Evolutionary conservation across 176 grass and related monocot species (phyloP), one percentile per base, ranked within the genome.

Genomic region (Miscanthus lutarioriparius): DNA sequence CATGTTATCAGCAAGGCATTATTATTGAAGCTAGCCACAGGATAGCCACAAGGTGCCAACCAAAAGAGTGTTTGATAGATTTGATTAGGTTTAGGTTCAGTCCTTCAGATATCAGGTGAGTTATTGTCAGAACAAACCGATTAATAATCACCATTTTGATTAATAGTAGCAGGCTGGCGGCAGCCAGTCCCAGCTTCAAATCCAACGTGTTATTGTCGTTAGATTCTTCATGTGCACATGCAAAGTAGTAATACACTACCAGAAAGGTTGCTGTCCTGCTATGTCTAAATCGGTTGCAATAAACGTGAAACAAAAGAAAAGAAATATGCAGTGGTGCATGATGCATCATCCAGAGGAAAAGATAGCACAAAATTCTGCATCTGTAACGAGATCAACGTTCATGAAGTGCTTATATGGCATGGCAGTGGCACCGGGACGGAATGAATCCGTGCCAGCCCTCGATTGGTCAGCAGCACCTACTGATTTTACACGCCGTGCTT

Each of bases 141-240:
- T 80, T 30, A 49, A 75, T 38, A 80, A 33, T 74, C 16, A 3
- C 37, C 36, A 83, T 53, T 53, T 73, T 82, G 72, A 72, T 82
- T 90, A 73, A 62, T 16, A 83, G 36, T 83, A 79, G 27, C 36
- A 86, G 74, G 88, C 64, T 33, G 35, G 35, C 35, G 14, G 80
- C 75, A 64, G 70, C 0, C 32, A 9, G 10, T 30, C 47, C 72
- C 66, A 67, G 37, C 66, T 91, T 85, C 71, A 72, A 67, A 74
- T 85, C 66, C 66, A 81, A 70, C 48, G 64, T 36, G 66, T 36
- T 85, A 32, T 35, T 77, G 47, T 32, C 54, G 61, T 53, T 64
- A 53, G 77, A 78, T 78, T 61, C 40, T 78, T 64, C 68, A 61
- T 56, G 35, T 47, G 38, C 59, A 78, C 82, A 68, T 75, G 78